Evolutionary conservation across 371 early-diverging fungal genomes (phyloP), one percentile per base, ranked within the genome.

Genomic region (Lichtheimia hyalospora): DNA sequence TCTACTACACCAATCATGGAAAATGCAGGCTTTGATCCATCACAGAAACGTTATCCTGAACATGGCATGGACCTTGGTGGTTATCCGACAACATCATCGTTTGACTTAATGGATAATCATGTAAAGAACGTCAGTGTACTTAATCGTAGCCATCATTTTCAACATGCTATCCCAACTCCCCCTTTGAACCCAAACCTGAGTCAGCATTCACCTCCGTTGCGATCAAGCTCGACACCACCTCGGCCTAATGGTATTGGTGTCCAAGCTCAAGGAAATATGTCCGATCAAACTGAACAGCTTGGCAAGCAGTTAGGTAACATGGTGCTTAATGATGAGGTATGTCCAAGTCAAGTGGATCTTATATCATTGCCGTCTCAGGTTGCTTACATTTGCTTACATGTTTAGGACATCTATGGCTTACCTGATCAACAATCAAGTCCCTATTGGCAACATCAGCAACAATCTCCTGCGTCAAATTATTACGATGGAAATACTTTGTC

Each of bases 211-310:
- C 74, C 75, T 2, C 75, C 77, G 25, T 73, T 70, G 44, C 74
- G 82, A 20, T 61, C 82, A 2, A 82, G 77, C 41, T 79, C 79
- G 4, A 79, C 82, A 0, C 79, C 82, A 40, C 79, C 82, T 13
- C 68, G 70, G 5, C 66, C 67, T 54, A 72, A 70, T 24, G 60
- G 66, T 54, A 64, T 65, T 51, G 65, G 44, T 21, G 5, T 54
- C 3, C 49, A 55, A 24, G 34, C 41, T 3, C 27, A 54, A 10
- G 23, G 42, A 41, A 48, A 49, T 21, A 52, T 41, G 25, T 44
- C 27, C 3, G 52, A 52, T 49, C 54, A 51, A 40, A 53, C 52
- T 1, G 62, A 62, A 16, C 24, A 41, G 1, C 50, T 71, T 27
- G 27, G 60, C 42, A 57, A 54, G 25, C 64, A 66, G 16, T 66